Evolutionary conservation across 371 early-diverging fungal genomes (phyloP).

Genomic region (Rhizopus microsporus): DNA sequence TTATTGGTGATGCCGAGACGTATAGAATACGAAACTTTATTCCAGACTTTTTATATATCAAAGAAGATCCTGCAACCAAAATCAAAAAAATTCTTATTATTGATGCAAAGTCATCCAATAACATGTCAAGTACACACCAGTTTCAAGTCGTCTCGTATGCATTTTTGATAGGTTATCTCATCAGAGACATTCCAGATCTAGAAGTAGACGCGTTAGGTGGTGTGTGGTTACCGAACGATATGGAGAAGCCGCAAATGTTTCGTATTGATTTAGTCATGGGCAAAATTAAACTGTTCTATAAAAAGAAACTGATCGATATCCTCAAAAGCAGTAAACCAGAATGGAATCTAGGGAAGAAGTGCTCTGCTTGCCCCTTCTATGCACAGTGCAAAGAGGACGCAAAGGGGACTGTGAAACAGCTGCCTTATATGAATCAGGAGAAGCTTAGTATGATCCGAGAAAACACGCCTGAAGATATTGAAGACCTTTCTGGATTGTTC

Average conservation of each 20-base stretch:
- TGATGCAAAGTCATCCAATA: slow-evolving; percentile 54
- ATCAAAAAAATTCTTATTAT: slow-evolving; percentile 42
- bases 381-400: slow-evolving; percentile 43
- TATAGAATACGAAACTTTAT: slow-evolving; percentile 43
- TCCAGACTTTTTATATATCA: slow-evolving; percentile 54
- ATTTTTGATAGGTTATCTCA: slow-evolving; percentile 42
- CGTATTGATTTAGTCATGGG: slow-evolving; percentile 47
- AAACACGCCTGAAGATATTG: slow-evolving; percentile 36
- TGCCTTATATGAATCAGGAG: slow-evolving; percentile 36
- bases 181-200: slow-evolving; percentile 40
- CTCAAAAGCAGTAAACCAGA: slow-evolving; percentile 27
- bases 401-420: slow-evolving; percentile 29
- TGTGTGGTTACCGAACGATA: slow-evolving; percentile 44
- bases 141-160: slow-evolving; percentile 59
- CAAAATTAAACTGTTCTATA: slow-evolving; percentile 45
- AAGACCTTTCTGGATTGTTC: slow-evolving; percentile 36
- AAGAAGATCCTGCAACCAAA: slow-evolving; percentile 31
- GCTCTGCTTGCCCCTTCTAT: slow-evolving; percentile 44
- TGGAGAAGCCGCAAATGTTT: slow-evolving; percentile 35
- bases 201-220: slow-evolving; percentile 48
- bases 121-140: slow-evolving; percentile 48
- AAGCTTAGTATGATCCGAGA: slow-evolving; percentile 23
- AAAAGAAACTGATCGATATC: slow-evolving; percentile 32
- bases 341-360: slow-evolving; percentile 49
- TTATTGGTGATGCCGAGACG: slow-evolving; percentile 24